Conservation (phyloP, 2,329 filamentous ascomycete species). For the Elsinoe arachidis region DNA sequence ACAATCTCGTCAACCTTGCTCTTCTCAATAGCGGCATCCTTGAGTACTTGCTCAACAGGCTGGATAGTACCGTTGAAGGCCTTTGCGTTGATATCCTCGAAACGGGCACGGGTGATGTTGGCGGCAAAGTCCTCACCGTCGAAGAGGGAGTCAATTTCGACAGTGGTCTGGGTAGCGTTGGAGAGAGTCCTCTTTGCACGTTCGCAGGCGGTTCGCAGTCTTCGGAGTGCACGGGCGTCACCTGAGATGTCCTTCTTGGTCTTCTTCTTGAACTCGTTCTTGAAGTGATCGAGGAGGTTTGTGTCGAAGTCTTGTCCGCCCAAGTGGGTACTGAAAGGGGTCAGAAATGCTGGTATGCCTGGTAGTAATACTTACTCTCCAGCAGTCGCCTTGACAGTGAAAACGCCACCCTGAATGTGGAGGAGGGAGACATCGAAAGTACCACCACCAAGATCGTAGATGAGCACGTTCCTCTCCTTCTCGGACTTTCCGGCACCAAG, state of each 20-base stretch:
- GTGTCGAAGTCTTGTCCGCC: constrained; percentile 96
- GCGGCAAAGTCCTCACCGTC: constrained; percentile 97
- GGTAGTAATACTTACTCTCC: constrained; percentile 51
- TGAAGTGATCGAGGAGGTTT: constrained; percentile 91
- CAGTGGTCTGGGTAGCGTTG: constrained; percentile 91
- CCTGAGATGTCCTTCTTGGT: constrained; percentile 67
- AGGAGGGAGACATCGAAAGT: constrained; percentile 99
- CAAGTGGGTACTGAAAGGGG: constrained; percentile 57
- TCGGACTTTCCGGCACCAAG: constrained; percentile 80
- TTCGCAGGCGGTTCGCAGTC: constrained; percentile 96
- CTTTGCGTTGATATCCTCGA: constrained; percentile 97
- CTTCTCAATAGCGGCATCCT: constrained; percentile 86
- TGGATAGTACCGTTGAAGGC: constrained; percentile 89
- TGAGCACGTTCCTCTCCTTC: constrained; percentile 98
- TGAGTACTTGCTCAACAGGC: constrained; percentile 91
- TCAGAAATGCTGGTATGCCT: too few species aligned
- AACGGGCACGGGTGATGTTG: constrained; percentile 95
- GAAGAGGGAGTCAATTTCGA: constrained; percentile 98
- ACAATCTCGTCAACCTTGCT: constrained; percentile 93
- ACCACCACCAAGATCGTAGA: constrained; percentile 99
- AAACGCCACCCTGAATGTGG: constrained; percentile 98
- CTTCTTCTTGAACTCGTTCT: constrained; percentile 83
- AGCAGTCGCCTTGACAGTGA: constrained; percentile 96
- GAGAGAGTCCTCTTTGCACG: constrained; percentile 99
- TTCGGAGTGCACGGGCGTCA: constrained; percentile 86